Percentiles rank a stretch among this genome's conserved stretches.
Evolutionary conservation across 352 stramenopile genomes (phyloP).

Genomic region (Pilasporangium apinafurcum): DNA sequence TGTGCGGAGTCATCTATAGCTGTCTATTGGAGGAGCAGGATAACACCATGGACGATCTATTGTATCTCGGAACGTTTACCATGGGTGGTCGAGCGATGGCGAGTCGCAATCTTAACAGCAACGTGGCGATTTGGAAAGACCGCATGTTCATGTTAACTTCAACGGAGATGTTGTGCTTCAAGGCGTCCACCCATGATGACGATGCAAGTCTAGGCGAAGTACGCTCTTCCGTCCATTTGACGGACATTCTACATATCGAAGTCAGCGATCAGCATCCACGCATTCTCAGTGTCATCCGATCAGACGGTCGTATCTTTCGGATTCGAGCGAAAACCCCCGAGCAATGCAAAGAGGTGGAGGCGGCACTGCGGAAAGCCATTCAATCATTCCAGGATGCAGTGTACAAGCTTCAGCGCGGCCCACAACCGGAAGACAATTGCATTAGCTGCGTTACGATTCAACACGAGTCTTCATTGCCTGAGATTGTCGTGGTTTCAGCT

Average conservation of each 20-base stretch:
- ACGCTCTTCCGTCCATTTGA: constrained; percentile 62
- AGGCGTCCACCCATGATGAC: constrained; percentile 29
- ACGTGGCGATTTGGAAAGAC: constrained; percentile 77
- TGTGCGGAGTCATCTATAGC: constrained; percentile 67
- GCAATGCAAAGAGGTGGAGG: constrained; percentile 56
- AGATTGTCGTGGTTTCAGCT: constrained; percentile 44
- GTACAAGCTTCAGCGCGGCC: constrained; percentile 57
- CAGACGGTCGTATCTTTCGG: constrained; percentile 65
- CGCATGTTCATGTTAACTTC: constrained; percentile 72
- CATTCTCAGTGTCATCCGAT: constrained; percentile 69
- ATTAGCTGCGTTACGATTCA: constrained; percentile 73
- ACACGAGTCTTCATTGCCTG: constrained; percentile 58
- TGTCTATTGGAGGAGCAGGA: constrained; percentile 70
- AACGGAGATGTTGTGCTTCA: constrained; percentile 74
- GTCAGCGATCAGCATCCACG: constrained; percentile 63
- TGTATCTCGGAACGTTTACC: constrained; percentile 74
- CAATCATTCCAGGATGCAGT: constrained; percentile 68
- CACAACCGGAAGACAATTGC: constrained; percentile 55
- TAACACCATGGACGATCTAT: constrained; percentile 69
- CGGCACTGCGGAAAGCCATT: constrained; percentile 43
- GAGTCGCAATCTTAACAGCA: constrained; percentile 61
- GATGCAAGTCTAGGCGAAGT: constrained; percentile 53
- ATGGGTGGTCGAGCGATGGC: constrained; percentile 68
- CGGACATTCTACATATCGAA: constrained; percentile 73
- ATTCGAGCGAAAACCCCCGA: constrained; percentile 57